Evolutionary conservation across 345 rosid genomes (phyloP), one percentile per base, ranked within the genome.

Genomic region (Salix exigua): DNA sequence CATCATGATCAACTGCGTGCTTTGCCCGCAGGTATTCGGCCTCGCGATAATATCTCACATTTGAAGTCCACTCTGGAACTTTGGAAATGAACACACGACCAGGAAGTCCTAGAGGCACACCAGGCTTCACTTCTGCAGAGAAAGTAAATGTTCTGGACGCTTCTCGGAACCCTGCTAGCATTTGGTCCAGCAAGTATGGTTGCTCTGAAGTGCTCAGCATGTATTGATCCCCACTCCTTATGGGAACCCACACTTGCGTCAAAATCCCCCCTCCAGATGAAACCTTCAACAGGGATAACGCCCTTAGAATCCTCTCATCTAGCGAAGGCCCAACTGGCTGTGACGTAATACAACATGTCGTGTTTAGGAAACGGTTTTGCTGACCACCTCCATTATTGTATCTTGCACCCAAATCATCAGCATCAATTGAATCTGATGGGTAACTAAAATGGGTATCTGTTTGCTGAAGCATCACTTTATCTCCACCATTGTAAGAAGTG

Each of bases 41-140:
- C 25, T 83, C 71, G 28, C 81, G 88, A 83, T 95, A 93, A 81
- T 92, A 88, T 61, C 42, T 78, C 8, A 95, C 85, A 80, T 93
- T 88, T 4, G 99, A 95, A 70, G 97, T 92, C 99, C 99, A 92
- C 78, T 93, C 97, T 28, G 97, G 94, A 84, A 91, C 88, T 82
- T 88, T 91, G 35, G 97, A 92, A 63, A 74, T 82, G 74, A 90
- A 95, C 4, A 95, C 99, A 72, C 99, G 92, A 16, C 99, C 99
- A 63, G 99, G 97, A 70, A 95, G 94, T 73, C 99, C 99, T 0
- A 81, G 91, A 28, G 82, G 82, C 42, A 86, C 82, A 50, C 88
- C 87, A 4, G 89, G 85, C 75, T 88, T 89, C 58, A 40, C 69
- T 69, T 90, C 97, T 23, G 94, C 88, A 38, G 99, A 83, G 87